phyloP scores from a whole-genome alignment of 2,329 filamentous ascomycete genomes.

The Ophiocordyceps camponoti-leonardi region DNA sequence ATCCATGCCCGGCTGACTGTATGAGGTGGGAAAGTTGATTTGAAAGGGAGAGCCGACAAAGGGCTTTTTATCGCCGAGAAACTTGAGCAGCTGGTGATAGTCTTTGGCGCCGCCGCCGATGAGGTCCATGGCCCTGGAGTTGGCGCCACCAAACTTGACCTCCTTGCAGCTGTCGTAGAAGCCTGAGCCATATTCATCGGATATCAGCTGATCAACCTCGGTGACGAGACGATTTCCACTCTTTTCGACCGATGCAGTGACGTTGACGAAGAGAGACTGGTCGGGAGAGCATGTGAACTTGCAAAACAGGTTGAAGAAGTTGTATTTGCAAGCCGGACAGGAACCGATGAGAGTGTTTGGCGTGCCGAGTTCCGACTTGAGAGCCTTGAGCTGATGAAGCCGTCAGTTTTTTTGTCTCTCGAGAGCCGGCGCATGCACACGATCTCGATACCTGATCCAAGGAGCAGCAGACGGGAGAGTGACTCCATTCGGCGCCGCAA shows the following conservation, averaged over 20 bases:
- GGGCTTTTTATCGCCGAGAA: conserved; percentile 79
- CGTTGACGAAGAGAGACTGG: conserved; percentile 87
- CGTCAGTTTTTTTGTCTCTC: not conserved
- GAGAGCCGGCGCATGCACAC: not conserved
- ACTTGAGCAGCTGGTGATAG: conserved; percentile 73
- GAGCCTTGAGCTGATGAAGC: conserved; percentile 45
- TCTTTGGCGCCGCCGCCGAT: conserved; percentile 92
- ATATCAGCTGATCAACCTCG: conserved; percentile 79
- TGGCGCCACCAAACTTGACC: conserved; percentile 92
- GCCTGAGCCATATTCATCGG: conserved; percentile 64
- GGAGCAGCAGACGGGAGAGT: conserved; percentile 72
- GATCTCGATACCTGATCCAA: conserved; percentile 46
- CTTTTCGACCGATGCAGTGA: conserved; percentile 56
- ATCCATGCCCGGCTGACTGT: conserved; percentile 51
- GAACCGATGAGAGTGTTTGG: conserved; percentile 81
- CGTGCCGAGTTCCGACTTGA: conserved; percentile 71
- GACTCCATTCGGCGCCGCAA: conserved; percentile 75
- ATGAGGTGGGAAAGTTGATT: conserved; percentile 69
- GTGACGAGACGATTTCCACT: conserved; percentile 50
- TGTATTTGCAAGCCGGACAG: conserved; percentile 92
- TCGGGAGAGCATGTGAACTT: conserved; percentile 96
- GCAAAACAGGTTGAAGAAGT: conserved; percentile 97
- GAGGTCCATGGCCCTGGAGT: conserved; percentile 84
- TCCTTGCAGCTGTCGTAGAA: conserved; percentile 98
- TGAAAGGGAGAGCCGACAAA: conserved; percentile 84